These are phyloP conservation scores for Heliamphora exappendiculata DNA, from an alignment of 148 eudicot genomes.

Conservation along the genomic window DNA sequence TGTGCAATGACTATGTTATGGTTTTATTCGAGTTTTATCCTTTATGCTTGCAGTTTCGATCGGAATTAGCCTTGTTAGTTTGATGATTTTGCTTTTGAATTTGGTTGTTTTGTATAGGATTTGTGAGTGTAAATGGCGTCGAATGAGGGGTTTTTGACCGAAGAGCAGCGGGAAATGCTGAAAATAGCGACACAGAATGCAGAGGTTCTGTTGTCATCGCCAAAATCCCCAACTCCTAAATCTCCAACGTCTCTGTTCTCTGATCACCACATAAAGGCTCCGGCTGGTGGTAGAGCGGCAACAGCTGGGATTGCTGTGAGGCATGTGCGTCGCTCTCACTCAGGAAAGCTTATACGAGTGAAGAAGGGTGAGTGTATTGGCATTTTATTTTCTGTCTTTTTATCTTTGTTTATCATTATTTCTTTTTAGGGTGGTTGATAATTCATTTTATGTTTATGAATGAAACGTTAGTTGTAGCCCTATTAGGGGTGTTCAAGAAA, in stretches of 20 bases:
- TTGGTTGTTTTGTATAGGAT: slow-evolving; percentile 17
- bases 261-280: slow-evolving; percentile 47
- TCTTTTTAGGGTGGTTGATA: not conserved
- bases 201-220: slow-evolving; percentile 49
- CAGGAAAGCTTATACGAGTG: slow-evolving; percentile 63
- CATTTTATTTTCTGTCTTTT: not conserved
- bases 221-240: slow-evolving; percentile 47
- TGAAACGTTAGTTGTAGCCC: not conserved
- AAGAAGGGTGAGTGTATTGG: slow-evolving; percentile 60
- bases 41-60: not conserved
- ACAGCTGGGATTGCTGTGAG: slow-evolving; percentile 49
- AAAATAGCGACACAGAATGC: slow-evolving; percentile 61
- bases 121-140: slow-evolving; percentile 62
- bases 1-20: not conserved
- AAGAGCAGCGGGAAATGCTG: slow-evolving; percentile 82
- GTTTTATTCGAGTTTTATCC: not conserved
- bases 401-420: no score
- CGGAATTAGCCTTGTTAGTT: not conserved
- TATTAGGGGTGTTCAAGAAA: no score
- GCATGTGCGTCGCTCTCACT: slow-evolving; percentile 80
- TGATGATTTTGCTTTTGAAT: not conserved
- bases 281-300: slow-evolving; percentile 46
- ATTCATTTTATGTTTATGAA: not conserved
- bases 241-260: slow-evolving; percentile 30
- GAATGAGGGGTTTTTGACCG: slow-evolving; percentile 81